phyloP scores from a whole-genome alignment of 129 eudicot species.

The Dittrichia graveolens region DNA sequence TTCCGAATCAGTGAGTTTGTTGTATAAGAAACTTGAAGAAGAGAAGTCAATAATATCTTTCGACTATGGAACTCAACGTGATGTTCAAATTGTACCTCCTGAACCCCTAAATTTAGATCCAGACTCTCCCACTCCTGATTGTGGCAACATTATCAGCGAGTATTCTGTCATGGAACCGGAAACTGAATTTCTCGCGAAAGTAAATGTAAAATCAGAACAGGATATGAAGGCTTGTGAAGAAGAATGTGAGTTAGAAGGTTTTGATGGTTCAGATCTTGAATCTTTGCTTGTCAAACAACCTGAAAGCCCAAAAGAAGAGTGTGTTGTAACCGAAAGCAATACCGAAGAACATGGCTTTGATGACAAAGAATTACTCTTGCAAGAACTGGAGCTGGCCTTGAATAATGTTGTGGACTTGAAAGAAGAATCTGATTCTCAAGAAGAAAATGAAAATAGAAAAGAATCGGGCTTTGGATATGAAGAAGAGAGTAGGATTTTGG shows the following conservation, averaged over 20 bases:
- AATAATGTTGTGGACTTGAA: conserved; percentile 48
- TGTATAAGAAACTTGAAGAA: conserved; percentile 72
- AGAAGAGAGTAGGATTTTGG: conserved; percentile 43
- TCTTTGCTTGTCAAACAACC: conserved; percentile 18
- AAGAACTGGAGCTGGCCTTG: conserved; percentile 74
- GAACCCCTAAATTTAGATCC: conserved; percentile 37
- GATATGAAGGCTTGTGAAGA: conserved; percentile 21
- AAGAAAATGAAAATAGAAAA: conserved; percentile 45
- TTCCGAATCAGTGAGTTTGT: conserved; percentile 53
- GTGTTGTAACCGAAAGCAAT: conserved; percentile 30
- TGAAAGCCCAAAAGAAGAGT: conserved; percentile 39
- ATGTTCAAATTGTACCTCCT: conserved; percentile 30
- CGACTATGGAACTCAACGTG: conserved; percentile 42
- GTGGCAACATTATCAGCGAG: conserved; percentile 32
- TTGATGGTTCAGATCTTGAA: conserved; percentile 34
- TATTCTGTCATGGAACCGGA: conserved; percentile 53
- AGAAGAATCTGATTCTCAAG: conserved; percentile 63
- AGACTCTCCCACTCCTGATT: conserved; percentile 30
- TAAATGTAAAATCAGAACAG: conserved; percentile 26
- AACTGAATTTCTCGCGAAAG: conserved; percentile 41
- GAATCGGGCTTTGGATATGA: conserved; percentile 48
- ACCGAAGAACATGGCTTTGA: conserved; percentile 34
- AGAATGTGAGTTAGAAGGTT: conserved; percentile 25
- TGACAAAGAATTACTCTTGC: conserved; percentile 59
- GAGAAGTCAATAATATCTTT: conserved; percentile 46